phyloP scores from a whole-genome alignment of 345 rosid genomes.

The Angophora floribunda region DNA sequence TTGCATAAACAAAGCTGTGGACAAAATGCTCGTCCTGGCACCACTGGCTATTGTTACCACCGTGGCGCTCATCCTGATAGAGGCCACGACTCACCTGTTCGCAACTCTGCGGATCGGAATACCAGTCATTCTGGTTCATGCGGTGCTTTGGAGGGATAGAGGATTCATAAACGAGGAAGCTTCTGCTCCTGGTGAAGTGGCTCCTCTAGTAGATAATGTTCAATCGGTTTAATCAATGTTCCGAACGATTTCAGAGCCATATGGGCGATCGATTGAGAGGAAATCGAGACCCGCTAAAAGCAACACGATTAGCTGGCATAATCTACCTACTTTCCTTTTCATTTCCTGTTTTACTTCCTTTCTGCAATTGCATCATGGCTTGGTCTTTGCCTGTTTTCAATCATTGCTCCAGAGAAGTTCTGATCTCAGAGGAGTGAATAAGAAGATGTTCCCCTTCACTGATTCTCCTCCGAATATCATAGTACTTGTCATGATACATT shows the following conservation, averaged over 20 bases:
- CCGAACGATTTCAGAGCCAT: not conserved
- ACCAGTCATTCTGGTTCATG: slow-evolving; percentile 5
- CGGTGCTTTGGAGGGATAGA: slow-evolving; percentile 5
- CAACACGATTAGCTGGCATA: no score
- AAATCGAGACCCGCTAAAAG: not conserved
- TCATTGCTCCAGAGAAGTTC: no score
- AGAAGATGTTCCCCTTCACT: no score
- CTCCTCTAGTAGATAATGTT: not conserved
- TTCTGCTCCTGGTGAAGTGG: not conserved
- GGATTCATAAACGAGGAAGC: not conserved
- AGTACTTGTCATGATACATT: no score
- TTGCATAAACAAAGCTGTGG: not conserved
- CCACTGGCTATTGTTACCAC: not conserved
- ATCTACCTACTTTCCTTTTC: no score
- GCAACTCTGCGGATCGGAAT: not conserved
- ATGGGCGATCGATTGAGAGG: not conserved
- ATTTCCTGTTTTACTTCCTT: not conserved
- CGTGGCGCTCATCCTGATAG: not conserved
- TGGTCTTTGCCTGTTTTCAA: no score
- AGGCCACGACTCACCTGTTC: not conserved
- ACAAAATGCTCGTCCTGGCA: not conserved
- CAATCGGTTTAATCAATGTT: not conserved
- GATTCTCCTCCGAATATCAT: no score
- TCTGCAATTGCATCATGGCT: not conserved
- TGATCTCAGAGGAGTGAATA: no score